Evolutionary conservation across 2,329 filamentous ascomycete species (phyloP).

Genomic region (Monilinia vaccinii-corymbosi): DNA sequence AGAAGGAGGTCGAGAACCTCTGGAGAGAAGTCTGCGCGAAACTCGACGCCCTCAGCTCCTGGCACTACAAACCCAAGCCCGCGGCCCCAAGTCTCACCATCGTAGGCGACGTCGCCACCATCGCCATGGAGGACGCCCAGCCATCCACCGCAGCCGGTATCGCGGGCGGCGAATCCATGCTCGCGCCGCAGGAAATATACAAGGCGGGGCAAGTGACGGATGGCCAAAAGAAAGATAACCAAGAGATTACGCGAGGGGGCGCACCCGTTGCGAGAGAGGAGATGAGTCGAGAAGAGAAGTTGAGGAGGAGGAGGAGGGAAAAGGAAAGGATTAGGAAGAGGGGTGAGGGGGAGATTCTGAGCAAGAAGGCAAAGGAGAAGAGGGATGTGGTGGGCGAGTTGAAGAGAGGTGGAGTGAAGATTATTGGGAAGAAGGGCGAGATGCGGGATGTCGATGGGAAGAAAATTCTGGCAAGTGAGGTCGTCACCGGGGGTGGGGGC

Average conservation of each 20-base stretch:
- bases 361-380: conserved; percentile 50
- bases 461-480: conserved; percentile 49
- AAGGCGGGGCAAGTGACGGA: conserved; percentile 61
- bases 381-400: conserved; percentile 43
- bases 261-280: conserved; percentile 73
- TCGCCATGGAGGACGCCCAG: conserved; percentile 91
- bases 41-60: conserved; percentile 83
- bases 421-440: conserved; percentile 85
- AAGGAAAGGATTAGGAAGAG: conserved; percentile 78
- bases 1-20: conserved; percentile 70
- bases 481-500: conserved; percentile 42
- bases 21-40: conserved; percentile 76
- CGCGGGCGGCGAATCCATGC: conserved; percentile 57
- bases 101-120: conserved; percentile 81
- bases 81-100: conserved; percentile 74
- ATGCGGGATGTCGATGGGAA: conserved; percentile 77
- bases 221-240: conserved; percentile 43
- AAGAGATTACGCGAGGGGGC: conserved; percentile 73
- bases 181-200: conserved; percentile 94
- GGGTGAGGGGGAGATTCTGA: conserved; percentile 42
- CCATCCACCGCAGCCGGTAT: conserved; percentile 73
- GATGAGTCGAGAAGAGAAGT: conserved; percentile 79
- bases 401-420: conserved; percentile 79
- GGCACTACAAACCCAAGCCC: conserved; percentile 91
- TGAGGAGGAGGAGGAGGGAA: conserved; percentile 63